Base-by-base conservation (phyloP, 2,329 filamentous ascomycete species). In the Colletotrichum cordylinicola region DNA sequence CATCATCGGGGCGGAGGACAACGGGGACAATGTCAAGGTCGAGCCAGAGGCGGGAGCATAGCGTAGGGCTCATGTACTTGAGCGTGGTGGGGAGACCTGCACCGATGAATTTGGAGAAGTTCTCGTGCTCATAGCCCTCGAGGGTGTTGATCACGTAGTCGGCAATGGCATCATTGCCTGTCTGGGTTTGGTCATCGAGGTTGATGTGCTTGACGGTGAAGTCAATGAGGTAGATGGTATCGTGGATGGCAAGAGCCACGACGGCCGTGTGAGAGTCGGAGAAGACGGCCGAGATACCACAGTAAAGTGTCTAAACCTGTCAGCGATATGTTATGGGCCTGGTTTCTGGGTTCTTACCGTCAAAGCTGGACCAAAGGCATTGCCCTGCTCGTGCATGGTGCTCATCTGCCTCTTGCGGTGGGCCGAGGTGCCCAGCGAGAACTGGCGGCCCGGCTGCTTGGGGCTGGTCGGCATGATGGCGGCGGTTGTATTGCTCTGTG, bases 11-110 rank as follows among this genome's bases (percentile, higher is more conserved):
- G 12, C 85, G 86, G 77, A 95, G 88, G 5, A 94, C 90, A 55
- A 96, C 87, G 2, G 94, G 93, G 4, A 96, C 90, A 72, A 96
- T 91, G 81, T 97, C 95, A 43, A 96, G 86, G 77, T 95, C 93
- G 4, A 91, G 85, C 95, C 95, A 97, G 5, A 97, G 88, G 39
- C 91, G 91, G 0, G 94, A 92, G 79, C 93, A 93, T 2, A 96
- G 87, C 7, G 85, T 85, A 1, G 94, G 94, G 80, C 91, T 93
- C 80, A 91, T 86, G 12, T 90, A 84, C 60, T 90, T 87, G 69
- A 95, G 84, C 6, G 88, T 87, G 12, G 87, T 84, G 1, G 93
- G 92, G 69, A 96, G 86, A n/a, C 94, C 94, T 24, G 91, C 90
- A 9, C 94, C 94, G 24, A 95, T 88, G 79, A 96, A 93, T 83